These are phyloP conservation scores for Aristolochia contorta DNA, from an alignment of 164 flowering plant species.

Conservation along the genomic window DNA sequence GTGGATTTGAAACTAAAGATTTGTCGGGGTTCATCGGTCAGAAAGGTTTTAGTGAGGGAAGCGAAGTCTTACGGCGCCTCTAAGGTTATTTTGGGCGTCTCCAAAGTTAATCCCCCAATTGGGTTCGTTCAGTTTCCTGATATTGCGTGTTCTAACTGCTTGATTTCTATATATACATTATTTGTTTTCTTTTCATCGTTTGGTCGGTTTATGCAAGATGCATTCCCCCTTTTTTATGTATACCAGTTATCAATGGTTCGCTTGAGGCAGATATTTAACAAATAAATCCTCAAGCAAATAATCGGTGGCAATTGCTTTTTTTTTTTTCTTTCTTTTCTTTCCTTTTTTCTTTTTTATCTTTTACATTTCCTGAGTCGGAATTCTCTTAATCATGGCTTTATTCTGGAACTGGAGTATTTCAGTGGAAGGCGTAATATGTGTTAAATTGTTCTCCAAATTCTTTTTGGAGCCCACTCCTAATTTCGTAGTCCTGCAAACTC, in stretches of 20 bases:
- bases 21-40: conserved; percentile 65
- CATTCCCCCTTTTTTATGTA: too few relatives aligned
- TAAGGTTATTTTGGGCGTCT: conserved; percentile 58
- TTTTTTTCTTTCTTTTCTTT: too few relatives aligned
- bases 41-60: conserved; percentile 56
- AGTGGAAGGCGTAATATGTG: not conserved
- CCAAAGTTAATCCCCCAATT: conserved; percentile 8
- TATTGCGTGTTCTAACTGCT: too few relatives aligned
- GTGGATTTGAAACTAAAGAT: conserved; percentile 86
- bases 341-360: too few relatives aligned
- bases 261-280: too few relatives aligned
- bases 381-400: conserved; percentile 23
- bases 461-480: not conserved
- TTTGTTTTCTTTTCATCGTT: too few relatives aligned
- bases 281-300: too few relatives aligned
- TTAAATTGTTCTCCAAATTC: not conserved
- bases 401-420: conserved; percentile 9
- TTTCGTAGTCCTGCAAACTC: not conserved
- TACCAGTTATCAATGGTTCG: too few relatives aligned
- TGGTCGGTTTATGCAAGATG: too few relatives aligned
- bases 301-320: too few relatives aligned
- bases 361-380: too few relatives aligned
- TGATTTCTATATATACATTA: too few relatives aligned
- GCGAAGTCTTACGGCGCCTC: conserved; percentile 47
- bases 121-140: not conserved